phyloP scores from a whole-genome alignment of 148 eudicot genomes.

The Bassia scoparia region DNA sequence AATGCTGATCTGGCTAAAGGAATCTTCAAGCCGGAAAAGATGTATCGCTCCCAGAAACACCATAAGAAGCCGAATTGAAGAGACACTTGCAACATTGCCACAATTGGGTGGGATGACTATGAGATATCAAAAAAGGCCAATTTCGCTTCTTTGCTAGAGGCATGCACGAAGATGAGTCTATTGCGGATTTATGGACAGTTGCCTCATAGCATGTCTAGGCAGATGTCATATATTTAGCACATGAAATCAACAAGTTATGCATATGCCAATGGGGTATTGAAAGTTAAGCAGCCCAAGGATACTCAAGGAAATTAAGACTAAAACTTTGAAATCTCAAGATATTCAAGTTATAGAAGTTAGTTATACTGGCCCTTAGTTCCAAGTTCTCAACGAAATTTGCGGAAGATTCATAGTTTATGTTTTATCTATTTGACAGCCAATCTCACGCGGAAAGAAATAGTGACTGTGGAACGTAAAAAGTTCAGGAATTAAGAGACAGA shows the following conservation, averaged over 20 bases:
- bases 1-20: slow-evolving; percentile 89
- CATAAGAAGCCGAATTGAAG: slow-evolving; percentile 45
- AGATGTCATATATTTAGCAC: slow-evolving; percentile 64
- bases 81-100: slow-evolving; percentile 55
- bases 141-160: slow-evolving; percentile 83
- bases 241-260: slow-evolving; percentile 96
- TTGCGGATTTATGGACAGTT: slow-evolving; percentile 71
- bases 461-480: too few relatives aligned
- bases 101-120: slow-evolving; percentile 76
- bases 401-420: too few relatives aligned
- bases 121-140: slow-evolving; percentile 72
- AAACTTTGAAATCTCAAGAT: too few relatives aligned
- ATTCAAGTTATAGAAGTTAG: too few relatives aligned
- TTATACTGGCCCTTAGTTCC: too few relatives aligned
- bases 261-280: slow-evolving; percentile 95
- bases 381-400: too few relatives aligned
- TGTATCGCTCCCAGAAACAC: slow-evolving; percentile 81
- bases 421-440: too few relatives aligned
- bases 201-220: slow-evolving; percentile 45
- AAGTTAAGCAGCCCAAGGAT: slow-evolving; percentile 97
- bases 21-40: slow-evolving; percentile 66
- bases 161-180: slow-evolving; percentile 65
- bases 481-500: too few relatives aligned
- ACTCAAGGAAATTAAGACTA: too few relatives aligned
- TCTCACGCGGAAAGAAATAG: too few relatives aligned